Percentiles rank a stretch among this genome's conserved stretches.
phyloP scores from a whole-genome alignment of 345 rosid species.

The Salix viminalis region DNA sequence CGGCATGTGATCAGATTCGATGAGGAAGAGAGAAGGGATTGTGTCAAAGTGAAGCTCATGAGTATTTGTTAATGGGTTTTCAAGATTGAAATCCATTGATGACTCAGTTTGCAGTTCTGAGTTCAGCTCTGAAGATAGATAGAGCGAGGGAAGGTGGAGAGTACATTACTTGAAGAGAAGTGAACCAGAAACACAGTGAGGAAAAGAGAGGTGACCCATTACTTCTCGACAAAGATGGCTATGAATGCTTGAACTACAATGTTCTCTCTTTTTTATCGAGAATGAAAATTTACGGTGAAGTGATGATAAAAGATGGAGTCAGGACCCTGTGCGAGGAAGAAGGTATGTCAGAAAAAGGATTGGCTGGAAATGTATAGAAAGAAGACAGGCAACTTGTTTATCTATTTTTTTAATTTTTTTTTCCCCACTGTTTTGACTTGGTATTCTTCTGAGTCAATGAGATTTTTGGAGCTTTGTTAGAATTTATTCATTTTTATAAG shows the following conservation, averaged over 20 bases:
- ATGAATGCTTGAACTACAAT: neutral
- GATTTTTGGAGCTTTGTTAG: neutral
- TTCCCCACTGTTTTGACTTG: neutral
- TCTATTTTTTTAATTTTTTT: neutral
- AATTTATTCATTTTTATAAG: too few species aligned
- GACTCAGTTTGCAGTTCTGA: neutral
- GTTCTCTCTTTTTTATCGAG: neutral
- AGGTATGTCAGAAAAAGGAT: neutral
- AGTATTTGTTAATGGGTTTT: conserved; percentile 50
- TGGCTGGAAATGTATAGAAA: neutral
- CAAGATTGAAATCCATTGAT: conserved; percentile 72
- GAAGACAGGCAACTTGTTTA: neutral
- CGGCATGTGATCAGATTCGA: conserved; percentile 69
- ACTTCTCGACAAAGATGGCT: neutral
- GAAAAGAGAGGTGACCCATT: neutral
- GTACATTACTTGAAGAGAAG: neutral
- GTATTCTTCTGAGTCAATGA: neutral
- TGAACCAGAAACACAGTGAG: neutral
- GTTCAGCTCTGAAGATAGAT: neutral
- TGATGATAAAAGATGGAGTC: neutral
- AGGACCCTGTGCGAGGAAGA: neutral
- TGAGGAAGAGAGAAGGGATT: conserved; percentile 42
- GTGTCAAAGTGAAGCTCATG: conserved; percentile 16
- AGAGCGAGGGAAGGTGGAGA: neutral
- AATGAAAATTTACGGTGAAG: neutral